Percentiles rank a stretch among this genome's conserved stretches.
Conservation (phyloP, 1,139 yeast genomes). For the Lodderomyces parapsilosis region DNA sequence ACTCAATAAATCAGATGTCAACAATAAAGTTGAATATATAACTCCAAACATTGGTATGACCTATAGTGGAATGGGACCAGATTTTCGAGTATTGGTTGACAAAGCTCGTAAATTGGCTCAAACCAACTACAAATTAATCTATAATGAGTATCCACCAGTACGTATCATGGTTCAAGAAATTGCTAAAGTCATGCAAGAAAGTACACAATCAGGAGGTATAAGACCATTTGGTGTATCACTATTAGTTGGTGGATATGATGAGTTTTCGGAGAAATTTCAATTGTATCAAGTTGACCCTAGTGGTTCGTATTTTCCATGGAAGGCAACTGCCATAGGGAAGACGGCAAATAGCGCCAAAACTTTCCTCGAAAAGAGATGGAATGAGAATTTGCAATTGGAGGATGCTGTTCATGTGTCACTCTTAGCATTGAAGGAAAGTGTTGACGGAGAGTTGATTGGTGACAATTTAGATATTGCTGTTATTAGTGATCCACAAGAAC, state of each 20-base stretch:
- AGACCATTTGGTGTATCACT: slow-evolving; percentile 97
- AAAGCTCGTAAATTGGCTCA: slow-evolving; percentile 93
- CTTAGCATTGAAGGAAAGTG: slow-evolving; percentile 90
- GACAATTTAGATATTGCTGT: slow-evolving; percentile 92
- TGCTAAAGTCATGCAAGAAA: slow-evolving; percentile 96
- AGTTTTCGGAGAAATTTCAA: slow-evolving; percentile 68
- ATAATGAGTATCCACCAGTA: slow-evolving; percentile 97
- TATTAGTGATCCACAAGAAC: slow-evolving; percentile 81
- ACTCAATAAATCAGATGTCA: slow-evolving; percentile 70
- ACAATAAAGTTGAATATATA: slow-evolving; percentile 75
- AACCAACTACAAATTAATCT: slow-evolving; percentile 86
- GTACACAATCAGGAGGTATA: slow-evolving; percentile 97
- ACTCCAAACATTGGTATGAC: slow-evolving; percentile 98
- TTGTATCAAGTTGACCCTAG: slow-evolving; percentile 97
- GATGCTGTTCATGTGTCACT: slow-evolving; percentile 98
- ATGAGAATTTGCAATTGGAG: slow-evolving; percentile 91
- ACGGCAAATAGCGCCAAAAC: slow-evolving; percentile 95
- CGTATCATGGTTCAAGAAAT: slow-evolving; percentile 90
- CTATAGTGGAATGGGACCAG: slow-evolving; percentile 99
- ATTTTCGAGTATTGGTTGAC: slow-evolving; percentile 90
- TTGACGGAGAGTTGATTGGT: slow-evolving; percentile 97
- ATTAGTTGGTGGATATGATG: slow-evolving; percentile 92
- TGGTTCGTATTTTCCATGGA: slow-evolving; percentile 99
- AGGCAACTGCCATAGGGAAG: slow-evolving; percentile 98
- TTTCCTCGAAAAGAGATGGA: slow-evolving; percentile 96